Evolutionary conservation across 2,329 filamentous ascomycete species (phyloP).

Genomic region (Aspergillus viridinutans): DNA sequence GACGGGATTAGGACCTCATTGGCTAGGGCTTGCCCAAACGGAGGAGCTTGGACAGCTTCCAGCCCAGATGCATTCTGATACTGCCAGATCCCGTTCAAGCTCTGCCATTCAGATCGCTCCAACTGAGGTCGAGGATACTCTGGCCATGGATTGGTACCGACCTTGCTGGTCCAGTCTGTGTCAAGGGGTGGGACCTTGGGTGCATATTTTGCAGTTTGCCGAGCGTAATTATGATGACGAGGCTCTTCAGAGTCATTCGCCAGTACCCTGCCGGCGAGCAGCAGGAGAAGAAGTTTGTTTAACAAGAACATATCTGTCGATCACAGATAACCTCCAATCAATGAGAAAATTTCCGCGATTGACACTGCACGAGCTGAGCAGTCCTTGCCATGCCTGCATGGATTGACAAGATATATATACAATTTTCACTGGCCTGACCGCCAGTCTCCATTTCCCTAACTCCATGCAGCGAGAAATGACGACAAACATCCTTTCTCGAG

Average conservation of each 20-base stretch:
- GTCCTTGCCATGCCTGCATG: neutral
- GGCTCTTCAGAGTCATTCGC: neutral
- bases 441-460: neutral
- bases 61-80: slow-evolving; percentile 40
- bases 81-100: slow-evolving; percentile 48
- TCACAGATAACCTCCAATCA: neutral
- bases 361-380: neutral
- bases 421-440: neutral
- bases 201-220: slow-evolving; percentile 29
- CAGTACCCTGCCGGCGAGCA: neutral
- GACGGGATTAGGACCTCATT: slow-evolving; percentile 50
- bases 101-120: slow-evolving; percentile 46
- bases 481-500: neutral
- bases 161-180: slow-evolving; percentile 45
- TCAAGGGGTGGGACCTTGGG: slow-evolving; percentile 39
- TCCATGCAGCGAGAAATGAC: neutral
- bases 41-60: slow-evolving; percentile 40
- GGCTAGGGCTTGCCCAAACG: slow-evolving; percentile 41
- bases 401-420: neutral
- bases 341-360: neutral
- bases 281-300: neutral
- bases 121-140: slow-evolving; percentile 48
- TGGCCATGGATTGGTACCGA: slow-evolving; percentile 48
- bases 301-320: neutral
- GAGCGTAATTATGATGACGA: neutral